Evolutionary conservation across 257 asterid species (phyloP), one percentile per base, ranked within the genome.

Genomic region (Orobanche coerulescens): DNA sequence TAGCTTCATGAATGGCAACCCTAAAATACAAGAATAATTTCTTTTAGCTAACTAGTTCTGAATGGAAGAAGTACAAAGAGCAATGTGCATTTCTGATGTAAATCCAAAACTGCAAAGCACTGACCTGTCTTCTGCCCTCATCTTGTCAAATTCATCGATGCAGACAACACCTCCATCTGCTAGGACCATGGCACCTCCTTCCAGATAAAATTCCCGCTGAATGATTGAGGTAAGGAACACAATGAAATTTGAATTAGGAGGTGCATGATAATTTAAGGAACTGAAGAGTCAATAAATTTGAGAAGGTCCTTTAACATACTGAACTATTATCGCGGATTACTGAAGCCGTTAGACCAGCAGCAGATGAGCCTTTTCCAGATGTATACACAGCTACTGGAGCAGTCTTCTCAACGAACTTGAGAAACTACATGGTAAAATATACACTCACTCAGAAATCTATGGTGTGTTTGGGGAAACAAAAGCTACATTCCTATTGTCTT

Each of bases 161-260:
- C 98, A 93, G 59, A 93, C 98, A 69, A 93, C 98, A 65, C 98
- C 98, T 56, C 98, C 98, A 71, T 89, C 98, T 50, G 97, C 98
- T 67, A 93, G 79, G 70, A 93, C 98, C 98, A 93, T 93, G 67
- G 97, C 98, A 70, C 98, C 98, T 73, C 98, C 98, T 84, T 93
- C 98, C 58, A 93, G 76, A 74, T 93, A 93, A 82, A 93, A 93
- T 79, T 93, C 98, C 12, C 98, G 73, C 98, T 93, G 83, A 60
- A 68, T 70, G 44, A 65, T 58, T 54, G 57, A 33, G 71, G 39
- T 60, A 54, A 66, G 23, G 66, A 58, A 73, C 56, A 30, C 26
- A 36, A 4, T 19, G 37, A 40, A 24, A 51, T 61, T 33, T 47
- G 40, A 30, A 20, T 36, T 61, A 37, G 43, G 1, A 40, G 57